Conservation (phyloP, 148 eudicot genomes). For the Chenopodium formosanum region DNA sequence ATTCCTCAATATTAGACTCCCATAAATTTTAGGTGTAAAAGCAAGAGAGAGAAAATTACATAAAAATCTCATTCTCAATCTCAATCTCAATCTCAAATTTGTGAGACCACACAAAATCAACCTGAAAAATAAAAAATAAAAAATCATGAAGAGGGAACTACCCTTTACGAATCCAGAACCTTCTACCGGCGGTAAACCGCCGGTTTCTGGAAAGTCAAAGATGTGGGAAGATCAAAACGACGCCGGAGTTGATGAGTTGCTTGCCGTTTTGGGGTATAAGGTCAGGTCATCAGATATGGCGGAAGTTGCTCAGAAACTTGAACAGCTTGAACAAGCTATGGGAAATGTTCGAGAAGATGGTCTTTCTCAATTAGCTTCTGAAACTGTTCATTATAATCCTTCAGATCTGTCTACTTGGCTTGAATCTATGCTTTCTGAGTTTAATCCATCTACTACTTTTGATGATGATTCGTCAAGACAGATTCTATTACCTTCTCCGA, state of each 20-base stretch:
- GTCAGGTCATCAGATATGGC: conserved; percentile 74
- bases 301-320: conserved; percentile 69
- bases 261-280: conserved; percentile 79
- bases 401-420: conserved; percentile 83
- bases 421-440: conserved; percentile 65
- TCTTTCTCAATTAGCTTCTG: conserved; percentile 37
- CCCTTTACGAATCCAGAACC: conserved; percentile 19
- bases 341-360: conserved; percentile 49
- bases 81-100: no score
- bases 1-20: conserved; percentile 6
- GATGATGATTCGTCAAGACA: neutral
- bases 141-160: conserved; percentile 31
- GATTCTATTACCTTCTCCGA: neutral
- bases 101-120: neutral
- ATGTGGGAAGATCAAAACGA: conserved; percentile 45
- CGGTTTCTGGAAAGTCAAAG: conserved; percentile 34
- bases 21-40: conserved; percentile 2
- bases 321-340: conserved; percentile 68
- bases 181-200: neutral
- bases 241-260: conserved; percentile 69
- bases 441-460: conserved; percentile 26
- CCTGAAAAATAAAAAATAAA: neutral
- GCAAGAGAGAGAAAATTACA: neutral
- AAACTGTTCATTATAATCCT: conserved; percentile 77
- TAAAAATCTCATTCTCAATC: no score